Evolutionary conservation across 225 moss, liverwort and hornwort species (phyloP).

Genomic region (Bryoerythrophyllum caledonicum): DNA sequence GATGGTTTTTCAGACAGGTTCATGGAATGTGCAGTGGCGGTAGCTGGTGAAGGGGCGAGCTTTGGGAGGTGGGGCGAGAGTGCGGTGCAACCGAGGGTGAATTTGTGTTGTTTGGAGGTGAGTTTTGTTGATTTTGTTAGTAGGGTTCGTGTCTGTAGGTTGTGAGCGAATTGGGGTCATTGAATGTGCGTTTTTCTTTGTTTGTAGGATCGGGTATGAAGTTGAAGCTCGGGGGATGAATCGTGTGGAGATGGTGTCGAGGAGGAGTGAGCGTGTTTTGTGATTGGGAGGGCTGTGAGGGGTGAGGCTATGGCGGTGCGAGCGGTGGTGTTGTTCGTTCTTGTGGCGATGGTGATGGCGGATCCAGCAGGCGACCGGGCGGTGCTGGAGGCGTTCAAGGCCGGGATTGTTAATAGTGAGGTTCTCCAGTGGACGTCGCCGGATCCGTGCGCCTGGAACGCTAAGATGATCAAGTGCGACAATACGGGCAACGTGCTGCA

Average conservation of each 20-base stretch:
- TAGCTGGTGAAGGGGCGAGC: neutral
- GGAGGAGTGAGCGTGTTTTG: neutral
- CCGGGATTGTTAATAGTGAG: conserved; percentile 32
- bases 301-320: neutral
- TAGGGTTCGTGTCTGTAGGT: no score
- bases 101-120: neutral
- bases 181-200: no score
- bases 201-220: neutral
- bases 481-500: conserved; percentile 36
- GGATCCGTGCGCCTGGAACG: conserved; percentile 64
- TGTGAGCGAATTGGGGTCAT: no score
- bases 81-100: neutral
- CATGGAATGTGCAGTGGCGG: no score
- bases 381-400: conserved; percentile 34
- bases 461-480: conserved; percentile 50
- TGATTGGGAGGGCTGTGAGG: neutral
- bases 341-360: neutral
- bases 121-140: neutral
- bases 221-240: neutral
- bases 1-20: no score
- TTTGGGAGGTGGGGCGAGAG: neutral
- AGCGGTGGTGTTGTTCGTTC: conserved; percentile 10
- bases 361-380: conserved; percentile 31
- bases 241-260: neutral
- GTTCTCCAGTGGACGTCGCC: conserved; percentile 49